Percentiles rank a stretch among this genome's conserved stretches.
Conservation (phyloP, 495 filamentous ascomycete genomes). For the Aspergillus panamensis region DNA sequence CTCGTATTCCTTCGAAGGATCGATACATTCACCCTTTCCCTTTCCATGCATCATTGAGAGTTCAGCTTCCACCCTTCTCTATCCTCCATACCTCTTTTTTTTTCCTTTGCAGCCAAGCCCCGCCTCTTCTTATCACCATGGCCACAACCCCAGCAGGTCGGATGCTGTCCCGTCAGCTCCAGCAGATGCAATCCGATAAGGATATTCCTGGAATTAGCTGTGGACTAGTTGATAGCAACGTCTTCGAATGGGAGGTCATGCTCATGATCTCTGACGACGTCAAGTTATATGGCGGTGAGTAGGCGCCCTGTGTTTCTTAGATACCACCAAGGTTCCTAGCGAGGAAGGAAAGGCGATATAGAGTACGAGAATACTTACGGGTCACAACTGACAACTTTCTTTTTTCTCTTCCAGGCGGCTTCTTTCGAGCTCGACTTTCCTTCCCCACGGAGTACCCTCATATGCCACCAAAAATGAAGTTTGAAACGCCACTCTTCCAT, state of each 20-base stretch:
- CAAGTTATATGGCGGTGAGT: conserved; percentile 86
- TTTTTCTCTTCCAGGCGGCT: conserved; percentile 58
- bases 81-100: neutral
- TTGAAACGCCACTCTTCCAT: conserved; percentile 86
- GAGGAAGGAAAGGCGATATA: neutral
- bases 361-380: no score
- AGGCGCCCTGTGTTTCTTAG: neutral
- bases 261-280: conserved; percentile 97
- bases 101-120: neutral
- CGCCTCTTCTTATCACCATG: conserved; percentile 33
- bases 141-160: conserved; percentile 59
- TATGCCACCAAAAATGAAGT: conserved; percentile 86
- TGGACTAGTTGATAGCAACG: conserved; percentile 79
- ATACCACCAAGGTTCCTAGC: neutral
- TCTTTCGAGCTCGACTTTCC: conserved; percentile 76
- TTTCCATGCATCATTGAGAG: neutral
- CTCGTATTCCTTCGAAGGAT: neutral
- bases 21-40: neutral
- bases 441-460: conserved; percentile 85
- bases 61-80: neutral
- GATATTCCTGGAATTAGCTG: conserved; percentile 93
- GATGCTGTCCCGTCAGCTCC: conserved; percentile 79
- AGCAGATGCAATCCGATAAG: conserved; percentile 87
- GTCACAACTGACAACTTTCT: neutral
- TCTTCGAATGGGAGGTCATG: conserved; percentile 99